Evolutionary conservation across 805 yeast species (phyloP), one percentile per base, ranked within the genome.

Genomic region (Saturnispora mendoncae): DNA sequence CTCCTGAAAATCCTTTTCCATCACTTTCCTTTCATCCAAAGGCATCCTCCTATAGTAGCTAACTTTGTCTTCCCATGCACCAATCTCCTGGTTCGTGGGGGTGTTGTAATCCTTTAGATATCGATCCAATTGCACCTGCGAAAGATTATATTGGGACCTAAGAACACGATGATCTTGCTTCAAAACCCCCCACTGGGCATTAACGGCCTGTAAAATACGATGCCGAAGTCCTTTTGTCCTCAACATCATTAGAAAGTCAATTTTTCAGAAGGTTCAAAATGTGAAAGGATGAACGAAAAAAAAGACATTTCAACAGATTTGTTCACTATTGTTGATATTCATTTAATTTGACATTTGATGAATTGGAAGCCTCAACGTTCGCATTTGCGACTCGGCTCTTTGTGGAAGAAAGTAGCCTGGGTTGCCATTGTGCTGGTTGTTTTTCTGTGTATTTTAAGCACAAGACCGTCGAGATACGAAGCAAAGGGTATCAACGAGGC

Each of bases 161-260:
- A 33, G 17, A 20, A 39, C 30, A 9, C 24, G 4, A 15, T 32
- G 25, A 10, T 32, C 36, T 7, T 25, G 30, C 14, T 33, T 39
- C 8, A 31, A 38, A 38, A 12, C 34, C 14, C 40, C 40, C 40
- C 40, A 38, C 8, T 34, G 29, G 4, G 41, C 36, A 38, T 38
- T 18, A 3, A 38, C 26, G 6, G 41, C 41, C 10, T 31, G 23
- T 15, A 25, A 12, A 31, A 38, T 21, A 14, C 41, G 41, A 20
- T 23, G 19, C 33, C 30, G 23, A 9, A 38, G 18, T 14, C 41
- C 41, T 15, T 25, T 24, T 15, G 37, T 8, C 29, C 23, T 18
- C 12, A 25, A 24, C 6, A 7, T 25, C 37, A 34, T 34, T 15
- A 15, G 8, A 34, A 10, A 14, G 12, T 26, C 20, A 5, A 21